Conservation (phyloP, 768 basidiomycete genomes). For the Boletus vinaceobasis region DNA sequence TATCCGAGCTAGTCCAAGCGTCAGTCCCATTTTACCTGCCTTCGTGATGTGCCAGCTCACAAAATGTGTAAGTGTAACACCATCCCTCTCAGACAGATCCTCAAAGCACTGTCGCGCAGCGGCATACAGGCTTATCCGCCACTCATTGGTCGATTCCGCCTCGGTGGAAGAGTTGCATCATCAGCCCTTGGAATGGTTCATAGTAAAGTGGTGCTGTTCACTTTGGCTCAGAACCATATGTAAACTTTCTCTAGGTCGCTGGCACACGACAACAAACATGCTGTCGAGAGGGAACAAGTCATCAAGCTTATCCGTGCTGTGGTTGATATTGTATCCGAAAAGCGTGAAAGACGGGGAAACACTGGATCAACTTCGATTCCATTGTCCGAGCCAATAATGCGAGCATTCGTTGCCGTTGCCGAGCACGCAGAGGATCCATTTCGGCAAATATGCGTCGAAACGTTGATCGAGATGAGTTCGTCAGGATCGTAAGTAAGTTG, state of each 20-base stretch:
- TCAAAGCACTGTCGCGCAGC: conserved; percentile 74
- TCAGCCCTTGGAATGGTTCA: conserved; percentile 80
- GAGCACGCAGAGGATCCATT: conserved; percentile 93
- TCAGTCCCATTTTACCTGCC: conserved; percentile 38
- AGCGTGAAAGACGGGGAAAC: conserved; percentile 40
- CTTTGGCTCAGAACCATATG: background rate
- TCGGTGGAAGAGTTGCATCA: conserved; percentile 62
- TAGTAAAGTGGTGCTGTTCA: conserved; percentile 66
- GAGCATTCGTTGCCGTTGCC: conserved; percentile 89
- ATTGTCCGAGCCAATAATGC: conserved; percentile 72
- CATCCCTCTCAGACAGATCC: conserved; percentile 70
- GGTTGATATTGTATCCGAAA: conserved; percentile 70
- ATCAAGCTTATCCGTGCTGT: conserved; percentile 85
- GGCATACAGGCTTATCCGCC: conserved; percentile 80
- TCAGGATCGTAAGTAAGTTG: conserved; percentile 8
- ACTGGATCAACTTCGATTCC: conserved; percentile 47
- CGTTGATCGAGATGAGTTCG: conserved; percentile 86
- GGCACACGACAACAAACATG: conserved; percentile 77
- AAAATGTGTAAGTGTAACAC: conserved; percentile 58
- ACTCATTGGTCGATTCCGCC: conserved; percentile 69
- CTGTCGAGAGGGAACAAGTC: conserved; percentile 87
- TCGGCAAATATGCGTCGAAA: conserved; percentile 76
- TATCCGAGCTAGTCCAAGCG: conserved; percentile 71
- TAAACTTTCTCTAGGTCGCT: conserved; percentile 55
- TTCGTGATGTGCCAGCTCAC: conserved; percentile 10